Conservation (phyloP, 75 land plant genomes). For the Isoetes taiwanensis region DNA sequence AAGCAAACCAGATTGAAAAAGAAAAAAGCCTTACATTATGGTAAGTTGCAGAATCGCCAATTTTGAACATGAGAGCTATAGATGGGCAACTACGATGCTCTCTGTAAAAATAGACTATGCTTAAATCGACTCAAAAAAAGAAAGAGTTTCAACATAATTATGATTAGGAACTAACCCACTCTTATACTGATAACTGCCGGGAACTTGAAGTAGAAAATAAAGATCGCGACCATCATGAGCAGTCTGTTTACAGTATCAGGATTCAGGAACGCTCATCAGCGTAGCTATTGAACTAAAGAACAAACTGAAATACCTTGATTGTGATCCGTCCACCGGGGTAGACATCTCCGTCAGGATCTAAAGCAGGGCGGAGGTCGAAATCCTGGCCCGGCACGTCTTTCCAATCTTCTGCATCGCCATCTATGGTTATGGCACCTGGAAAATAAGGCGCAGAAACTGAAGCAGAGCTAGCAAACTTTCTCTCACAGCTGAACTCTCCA, state of each 20-base stretch:
- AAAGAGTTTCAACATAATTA: neutral
- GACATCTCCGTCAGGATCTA: conserved; percentile 44
- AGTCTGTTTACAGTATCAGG: conserved; percentile 28
- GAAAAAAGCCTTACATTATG: conserved; percentile 68
- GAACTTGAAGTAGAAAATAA: conserved; percentile 71
- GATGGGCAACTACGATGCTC: conserved; percentile 45
- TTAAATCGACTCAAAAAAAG: neutral
- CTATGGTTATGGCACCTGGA: conserved; percentile 72
- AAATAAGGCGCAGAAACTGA: no score
- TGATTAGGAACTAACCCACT: conserved; percentile 37
- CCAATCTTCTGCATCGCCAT: conserved; percentile 71
- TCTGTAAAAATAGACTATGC: conserved; percentile 17
- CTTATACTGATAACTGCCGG: conserved; percentile 55
- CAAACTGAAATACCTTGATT: conserved; percentile 34
- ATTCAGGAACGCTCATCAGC: neutral
- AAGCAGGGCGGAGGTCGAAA: conserved; percentile 54
- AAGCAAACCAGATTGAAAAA: no score
- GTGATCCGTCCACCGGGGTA: conserved; percentile 51
- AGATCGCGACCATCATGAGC: conserved; percentile 70
- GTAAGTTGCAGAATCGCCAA: conserved; percentile 73
- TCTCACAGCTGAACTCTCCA: no score
- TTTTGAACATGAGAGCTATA: conserved; percentile 81
- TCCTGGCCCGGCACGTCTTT: conserved; percentile 34
- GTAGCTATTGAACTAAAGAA: neutral
- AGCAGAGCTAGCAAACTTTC: no score